phyloP scores from a whole-genome alignment of 73 alveolate species.

The Tetrahymena malaccensis region DNA sequence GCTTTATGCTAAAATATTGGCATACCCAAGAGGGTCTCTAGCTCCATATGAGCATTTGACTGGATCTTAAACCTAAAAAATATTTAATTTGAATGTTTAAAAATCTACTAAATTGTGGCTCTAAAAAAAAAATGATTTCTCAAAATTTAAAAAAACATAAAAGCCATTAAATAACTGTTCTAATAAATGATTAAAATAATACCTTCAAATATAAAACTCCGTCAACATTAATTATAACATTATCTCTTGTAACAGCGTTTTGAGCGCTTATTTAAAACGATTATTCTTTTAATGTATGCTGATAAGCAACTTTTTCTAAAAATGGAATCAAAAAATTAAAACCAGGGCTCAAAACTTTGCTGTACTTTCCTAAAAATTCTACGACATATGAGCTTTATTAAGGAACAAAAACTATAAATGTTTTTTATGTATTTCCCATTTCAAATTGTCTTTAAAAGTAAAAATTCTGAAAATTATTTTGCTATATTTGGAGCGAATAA shows the following conservation, averaged over 20 bases:
- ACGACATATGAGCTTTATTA: conserved; percentile 68
- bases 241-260: conserved; percentile 82
- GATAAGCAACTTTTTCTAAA: conserved; percentile 68
- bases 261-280: conserved; percentile 59
- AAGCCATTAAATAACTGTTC: background rate
- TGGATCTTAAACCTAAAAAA: conserved; percentile 25
- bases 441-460: background rate
- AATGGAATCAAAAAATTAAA: conserved; percentile 66
- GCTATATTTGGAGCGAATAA: background rate
- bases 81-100: background rate
- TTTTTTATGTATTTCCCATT: background rate
- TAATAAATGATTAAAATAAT: conserved; percentile 33
- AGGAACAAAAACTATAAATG: conserved; percentile 67
- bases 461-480: background rate
- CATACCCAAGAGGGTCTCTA: conserved; percentile 14
- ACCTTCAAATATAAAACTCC: conserved; percentile 83
- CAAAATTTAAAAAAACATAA: too few species aligned
- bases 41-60: conserved; percentile 37
- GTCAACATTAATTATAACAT: conserved; percentile 81
- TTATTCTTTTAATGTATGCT: conserved; percentile 65
- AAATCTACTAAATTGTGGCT: background rate
- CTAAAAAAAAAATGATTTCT: too few species aligned
- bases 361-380: conserved; percentile 83
- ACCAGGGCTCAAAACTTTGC: conserved; percentile 73
- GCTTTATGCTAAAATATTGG: conserved; percentile 73